Conservation (phyloP, 106 monocot genomes). For the Acanthochlamys bracteata region DNA sequence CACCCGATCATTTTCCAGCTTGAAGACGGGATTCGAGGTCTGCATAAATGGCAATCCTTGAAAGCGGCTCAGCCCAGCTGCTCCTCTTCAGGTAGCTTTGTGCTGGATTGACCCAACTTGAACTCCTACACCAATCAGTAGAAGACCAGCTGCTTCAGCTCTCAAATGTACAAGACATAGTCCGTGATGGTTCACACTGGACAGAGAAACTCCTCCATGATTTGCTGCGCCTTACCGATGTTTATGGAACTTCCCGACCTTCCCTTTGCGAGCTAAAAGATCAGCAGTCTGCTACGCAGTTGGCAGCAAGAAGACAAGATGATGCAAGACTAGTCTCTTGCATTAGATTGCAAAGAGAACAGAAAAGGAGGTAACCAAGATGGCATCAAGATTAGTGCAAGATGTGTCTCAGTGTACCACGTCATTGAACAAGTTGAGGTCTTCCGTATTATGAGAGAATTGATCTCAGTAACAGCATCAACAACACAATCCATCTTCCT, state of each 20-base stretch:
- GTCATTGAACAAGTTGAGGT: slow-evolving; percentile 19
- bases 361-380: slow-evolving; percentile 52
- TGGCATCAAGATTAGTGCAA: slow-evolving; percentile 13
- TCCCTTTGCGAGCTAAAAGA: slow-evolving; percentile 18
- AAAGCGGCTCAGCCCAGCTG: neutral
- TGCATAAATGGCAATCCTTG: neutral
- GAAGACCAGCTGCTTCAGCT: slow-evolving; percentile 51
- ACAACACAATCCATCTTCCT: neutral
- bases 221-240: slow-evolving; percentile 62
- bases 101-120: slow-evolving; percentile 13
- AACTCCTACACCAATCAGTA: slow-evolving; percentile 28
- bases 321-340: slow-evolving; percentile 21
- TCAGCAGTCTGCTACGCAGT: slow-evolving; percentile 19
- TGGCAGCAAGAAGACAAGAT: slow-evolving; percentile 42
- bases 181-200: slow-evolving; percentile 13
- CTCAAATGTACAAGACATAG: slow-evolving; percentile 34
- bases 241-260: slow-evolving; percentile 37
- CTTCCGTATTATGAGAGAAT: slow-evolving; percentile 26
- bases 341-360: slow-evolving; percentile 21
- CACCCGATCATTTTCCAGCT: slow-evolving; percentile 1
- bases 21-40: neutral
- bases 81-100: neutral
- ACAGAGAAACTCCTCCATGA: slow-evolving; percentile 51
- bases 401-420: slow-evolving; percentile 8
- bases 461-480: slow-evolving; percentile 2